Evolutionary conservation across 805 yeast genomes (phyloP), one percentile per base, ranked within the genome.

Genomic region (Maudiozyma pseudohumilis): DNA sequence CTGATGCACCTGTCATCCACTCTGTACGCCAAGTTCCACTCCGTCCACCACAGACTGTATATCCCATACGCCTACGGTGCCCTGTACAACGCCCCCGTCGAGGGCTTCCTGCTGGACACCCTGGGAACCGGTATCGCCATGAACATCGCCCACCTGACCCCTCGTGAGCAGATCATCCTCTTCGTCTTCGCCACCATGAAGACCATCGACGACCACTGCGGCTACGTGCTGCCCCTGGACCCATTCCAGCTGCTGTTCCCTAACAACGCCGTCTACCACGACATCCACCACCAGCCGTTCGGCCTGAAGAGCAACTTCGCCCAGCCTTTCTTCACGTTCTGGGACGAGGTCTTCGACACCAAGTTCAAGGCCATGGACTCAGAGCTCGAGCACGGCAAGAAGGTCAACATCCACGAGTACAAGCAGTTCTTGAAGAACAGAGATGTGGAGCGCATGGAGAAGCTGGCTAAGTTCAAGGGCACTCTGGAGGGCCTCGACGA

Each of bases 61-160:
- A 96, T 92, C 26, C 98, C 98, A 7, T 92, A 87, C 60, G 96
- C 97, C 1, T 88, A 71, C 60, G 98, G 98, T 36, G 98, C 98
- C 2, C 69, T 92, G 23, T 92, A 85, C 68, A 92, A 92, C 62
- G 87, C 87, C 50, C 94, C 96, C 17, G 71, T 84, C 15, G 98
- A 92, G 66, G 98, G 98, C 6, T 84, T 92, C 48, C 57, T 89
- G 40, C 70, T 92, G 51, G 98, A 92, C 62, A 85, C 97, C 10
- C 57, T 80, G 20, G 98, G 98, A 5, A 84, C 96, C 0, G 97
- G 95, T 27, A 47, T 89, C 26, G 89, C 95, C 2, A 70, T 77
- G 41, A 46, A 83, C 27, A 44, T 74, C 6, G 71, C 82, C 1
- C 67, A 70, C 2, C 65, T 92, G 44, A 64, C 82, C 3, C 82